Evolutionary conservation across 805 yeast genomes (phyloP).

Genomic region (Jamesozyma lodderae): DNA sequence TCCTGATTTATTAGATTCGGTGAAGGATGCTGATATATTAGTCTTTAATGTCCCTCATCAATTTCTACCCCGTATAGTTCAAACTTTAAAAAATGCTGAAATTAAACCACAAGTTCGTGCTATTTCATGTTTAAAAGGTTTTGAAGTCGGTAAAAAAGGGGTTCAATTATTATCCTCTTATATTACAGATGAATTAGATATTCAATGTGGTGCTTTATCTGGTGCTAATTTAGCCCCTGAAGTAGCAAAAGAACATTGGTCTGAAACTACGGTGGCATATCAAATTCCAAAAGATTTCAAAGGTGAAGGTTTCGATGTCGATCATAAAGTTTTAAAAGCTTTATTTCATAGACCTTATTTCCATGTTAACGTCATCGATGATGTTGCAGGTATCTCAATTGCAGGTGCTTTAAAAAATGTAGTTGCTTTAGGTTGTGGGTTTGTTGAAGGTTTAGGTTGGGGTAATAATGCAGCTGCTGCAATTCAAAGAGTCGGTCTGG

Average conservation of each 20-base stretch:
- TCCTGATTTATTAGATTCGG: conserved; percentile 73
- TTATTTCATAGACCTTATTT: conserved; percentile 96
- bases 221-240: conserved; percentile 98
- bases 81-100: conserved; percentile 69
- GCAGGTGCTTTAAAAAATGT: conserved; percentile 97
- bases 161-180: conserved; percentile 74
- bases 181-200: conserved; percentile 70
- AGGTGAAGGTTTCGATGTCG: conserved; percentile 45
- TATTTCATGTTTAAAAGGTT: conserved; percentile 91
- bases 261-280: conserved; percentile 96
- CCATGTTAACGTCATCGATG: conserved; percentile 88
- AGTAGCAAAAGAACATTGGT: conserved; percentile 91
- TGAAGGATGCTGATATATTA: conserved; percentile 71
- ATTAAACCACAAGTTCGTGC: conserved; percentile 69
- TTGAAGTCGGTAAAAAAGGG: conserved; percentile 78
- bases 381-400: conserved; percentile 91
- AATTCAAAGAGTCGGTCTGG: conserved; percentile 88
- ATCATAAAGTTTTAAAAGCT: conserved; percentile 59
- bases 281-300: conserved; percentile 53
- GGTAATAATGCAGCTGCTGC: conserved; percentile 99
- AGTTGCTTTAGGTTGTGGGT: conserved; percentile 93
- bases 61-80: conserved; percentile 69
- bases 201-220: conserved; percentile 90
- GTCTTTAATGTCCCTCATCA: conserved; percentile 97
- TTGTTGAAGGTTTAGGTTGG: conserved; percentile 97